phyloP scores from a whole-genome alignment of 2,329 filamentous ascomycete species.

The Colletotrichum sp. region DNA sequence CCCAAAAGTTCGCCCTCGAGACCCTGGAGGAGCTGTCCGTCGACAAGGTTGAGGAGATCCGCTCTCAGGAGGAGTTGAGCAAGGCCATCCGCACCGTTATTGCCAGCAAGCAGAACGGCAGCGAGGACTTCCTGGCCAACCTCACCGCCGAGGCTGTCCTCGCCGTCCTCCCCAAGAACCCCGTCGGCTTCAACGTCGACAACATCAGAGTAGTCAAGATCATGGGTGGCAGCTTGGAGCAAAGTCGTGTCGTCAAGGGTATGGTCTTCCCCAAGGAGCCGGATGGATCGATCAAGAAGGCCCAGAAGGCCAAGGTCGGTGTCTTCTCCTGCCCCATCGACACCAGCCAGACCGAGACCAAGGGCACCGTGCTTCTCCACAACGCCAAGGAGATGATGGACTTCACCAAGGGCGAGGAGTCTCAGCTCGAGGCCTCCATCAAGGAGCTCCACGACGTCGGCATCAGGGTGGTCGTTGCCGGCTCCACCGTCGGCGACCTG shows the following conservation, averaged over 20 bases:
- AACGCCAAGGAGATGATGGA: conserved; percentile 99
- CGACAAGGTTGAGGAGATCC: conserved; percentile 87
- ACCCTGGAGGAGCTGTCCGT: conserved; percentile 87
- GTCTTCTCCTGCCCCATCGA: conserved; percentile 98
- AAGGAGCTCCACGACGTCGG: conserved; percentile 97
- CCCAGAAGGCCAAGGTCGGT: conserved; percentile 89
- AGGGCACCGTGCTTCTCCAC: conserved; percentile 95
- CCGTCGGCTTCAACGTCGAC: conserved; percentile 96
- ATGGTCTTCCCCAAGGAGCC: conserved; percentile 99
- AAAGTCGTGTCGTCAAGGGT: conserved; percentile 93
- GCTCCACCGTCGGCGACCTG: conserved; percentile 87
- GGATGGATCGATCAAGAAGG: conserved; percentile 92
- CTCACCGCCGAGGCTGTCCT: conserved; percentile 87
- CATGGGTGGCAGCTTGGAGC: conserved; percentile 94
- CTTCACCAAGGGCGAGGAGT: conserved; percentile 96
- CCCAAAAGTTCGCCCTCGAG: conserved; percentile 86
- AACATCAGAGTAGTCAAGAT: conserved; percentile 99
- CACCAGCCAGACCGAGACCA: conserved; percentile 95
- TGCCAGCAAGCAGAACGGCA: conserved; percentile 95
- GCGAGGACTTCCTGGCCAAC: conserved; percentile 84
- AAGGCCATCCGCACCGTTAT: conserved; percentile 97
- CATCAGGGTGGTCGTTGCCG: conserved; percentile 88
- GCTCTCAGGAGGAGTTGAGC: conserved; percentile 81
- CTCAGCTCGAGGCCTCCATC: conserved; percentile 86
- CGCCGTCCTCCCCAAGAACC: conserved; percentile 93